A percentile compares a stretch with the other conserved stretches of the same genome.
These are phyloP conservation scores for Aspergillus chevalieri DNA, from an alignment of 2,329 filamentous ascomycete genomes.

Conservation along the genomic window DNA sequence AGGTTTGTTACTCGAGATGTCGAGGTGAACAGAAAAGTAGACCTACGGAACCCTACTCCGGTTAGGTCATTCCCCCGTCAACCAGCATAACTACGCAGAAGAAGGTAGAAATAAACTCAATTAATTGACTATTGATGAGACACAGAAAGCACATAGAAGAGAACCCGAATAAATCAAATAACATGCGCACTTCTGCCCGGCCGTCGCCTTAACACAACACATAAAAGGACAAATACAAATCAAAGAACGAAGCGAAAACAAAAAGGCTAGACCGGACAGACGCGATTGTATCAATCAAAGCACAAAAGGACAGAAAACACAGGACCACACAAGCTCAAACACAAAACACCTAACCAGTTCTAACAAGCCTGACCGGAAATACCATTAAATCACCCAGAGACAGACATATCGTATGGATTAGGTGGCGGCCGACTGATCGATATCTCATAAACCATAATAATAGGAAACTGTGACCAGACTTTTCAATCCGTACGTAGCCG, in stretches of 20 bases:
- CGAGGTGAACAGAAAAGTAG: not conserved
- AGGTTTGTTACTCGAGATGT: not conserved
- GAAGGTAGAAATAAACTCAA: not conserved
- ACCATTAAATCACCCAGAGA: not conserved
- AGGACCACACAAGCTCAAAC: too few relatives aligned
- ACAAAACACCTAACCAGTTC: too few relatives aligned
- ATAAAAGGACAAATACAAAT: constrained; percentile 7
- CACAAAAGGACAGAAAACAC: constrained; percentile 15
- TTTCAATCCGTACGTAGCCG: not conserved
- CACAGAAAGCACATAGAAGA: not conserved
- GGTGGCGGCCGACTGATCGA: not conserved
- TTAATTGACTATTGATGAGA: not conserved
- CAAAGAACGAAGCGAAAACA: constrained; percentile 9
- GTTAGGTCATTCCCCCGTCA: not conserved
- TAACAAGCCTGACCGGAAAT: not conserved
- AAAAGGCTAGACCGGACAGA: constrained; percentile 34
- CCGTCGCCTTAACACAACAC: constrained; percentile 24
- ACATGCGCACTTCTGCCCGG: constrained; percentile 44
- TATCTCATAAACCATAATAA: constrained; percentile 4
- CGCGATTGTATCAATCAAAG: constrained; percentile 43
- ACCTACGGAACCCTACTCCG: not conserved
- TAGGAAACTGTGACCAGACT: not conserved
- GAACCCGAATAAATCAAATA: constrained; percentile 15
- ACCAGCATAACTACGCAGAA: not conserved
- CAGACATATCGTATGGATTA: not conserved